These are phyloP conservation scores for Apocynum venetum DNA, from an alignment of 257 asterid species.

Conservation along the genomic window DNA sequence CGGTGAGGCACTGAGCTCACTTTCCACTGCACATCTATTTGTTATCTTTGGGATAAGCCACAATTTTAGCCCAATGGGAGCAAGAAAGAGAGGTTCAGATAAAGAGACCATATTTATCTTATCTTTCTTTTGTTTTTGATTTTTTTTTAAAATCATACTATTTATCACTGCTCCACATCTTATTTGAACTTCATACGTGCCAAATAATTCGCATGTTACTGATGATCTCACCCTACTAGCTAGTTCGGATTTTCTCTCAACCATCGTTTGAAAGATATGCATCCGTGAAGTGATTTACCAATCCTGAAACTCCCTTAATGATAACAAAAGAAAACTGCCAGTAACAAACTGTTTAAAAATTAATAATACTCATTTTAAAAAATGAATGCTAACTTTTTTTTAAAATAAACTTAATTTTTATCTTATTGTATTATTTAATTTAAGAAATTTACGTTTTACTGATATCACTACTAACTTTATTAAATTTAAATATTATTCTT, in stretches of 20 bases:
- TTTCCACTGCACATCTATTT: background rate
- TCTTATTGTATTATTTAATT: too few species aligned
- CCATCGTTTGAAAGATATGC: background rate
- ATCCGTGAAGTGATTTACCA: background rate
- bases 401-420: too few species aligned
- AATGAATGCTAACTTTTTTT: too few species aligned
- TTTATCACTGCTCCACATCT: too few species aligned
- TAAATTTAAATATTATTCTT: too few species aligned
- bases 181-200: background rate
- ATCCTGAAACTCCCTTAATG: background rate
- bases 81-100: background rate
- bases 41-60: conserved; percentile 10
- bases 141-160: too few species aligned
- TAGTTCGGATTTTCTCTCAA: background rate
- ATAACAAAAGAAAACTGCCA: background rate
- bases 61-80: background rate
- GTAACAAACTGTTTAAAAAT: background rate
- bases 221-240: background rate
- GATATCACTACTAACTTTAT: too few species aligned
- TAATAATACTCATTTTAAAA: background rate
- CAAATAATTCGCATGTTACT: background rate
- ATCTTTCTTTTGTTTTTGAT: background rate
- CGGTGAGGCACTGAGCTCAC: conserved; percentile 4
- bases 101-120: background rate
- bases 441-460: too few species aligned